Conservation (phyloP, 2,329 filamentous ascomycete genomes). For the Talaromyces sp. region DNA sequence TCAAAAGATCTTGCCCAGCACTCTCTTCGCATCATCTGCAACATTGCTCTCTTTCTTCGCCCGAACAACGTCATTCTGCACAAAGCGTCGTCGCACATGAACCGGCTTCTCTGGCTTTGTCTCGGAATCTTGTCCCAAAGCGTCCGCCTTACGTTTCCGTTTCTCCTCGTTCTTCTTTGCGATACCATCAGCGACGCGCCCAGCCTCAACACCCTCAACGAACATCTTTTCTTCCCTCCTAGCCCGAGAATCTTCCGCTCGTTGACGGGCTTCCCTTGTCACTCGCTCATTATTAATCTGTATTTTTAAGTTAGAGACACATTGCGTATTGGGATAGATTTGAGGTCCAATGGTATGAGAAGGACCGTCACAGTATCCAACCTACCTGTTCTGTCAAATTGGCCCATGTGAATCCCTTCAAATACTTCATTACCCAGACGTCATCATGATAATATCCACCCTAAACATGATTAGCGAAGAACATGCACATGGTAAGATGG, state of each 20-base stretch:
- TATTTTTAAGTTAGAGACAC: not conserved
- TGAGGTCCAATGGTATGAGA: no score
- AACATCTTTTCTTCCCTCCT: conserved; percentile 49
- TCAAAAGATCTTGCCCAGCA: conserved; percentile 52
- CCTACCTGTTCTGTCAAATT: conserved; percentile 45
- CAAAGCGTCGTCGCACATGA: conserved; percentile 41
- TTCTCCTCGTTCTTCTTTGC: conserved; percentile 48
- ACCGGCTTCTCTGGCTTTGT: conserved; percentile 10
- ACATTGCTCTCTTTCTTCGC: conserved; percentile 28
- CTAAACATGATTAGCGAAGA: conserved; percentile 26
- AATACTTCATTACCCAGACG: conserved; percentile 51
- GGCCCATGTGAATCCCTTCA: conserved; percentile 36
- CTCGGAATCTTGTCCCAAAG: conserved; percentile 19
- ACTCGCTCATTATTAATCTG: conserved; percentile 40
- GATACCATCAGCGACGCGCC: conserved; percentile 47
- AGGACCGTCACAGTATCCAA: no score
- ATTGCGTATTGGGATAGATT: no score
- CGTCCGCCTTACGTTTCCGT: conserved; percentile 33
- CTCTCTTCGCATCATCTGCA: conserved; percentile 45
- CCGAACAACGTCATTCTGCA: conserved; percentile 46
- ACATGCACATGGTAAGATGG: not conserved
- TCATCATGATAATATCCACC: conserved; percentile 51
- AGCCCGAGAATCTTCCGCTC: conserved; percentile 47
- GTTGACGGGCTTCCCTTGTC: conserved; percentile 44
- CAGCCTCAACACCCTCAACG: conserved; percentile 45